A percentile compares a stretch with the other conserved stretches of the same genome.
Evolutionary conservation across 2,329 filamentous ascomycete species (phyloP).

Genomic region (Arthrobotrys sinensis): DNA sequence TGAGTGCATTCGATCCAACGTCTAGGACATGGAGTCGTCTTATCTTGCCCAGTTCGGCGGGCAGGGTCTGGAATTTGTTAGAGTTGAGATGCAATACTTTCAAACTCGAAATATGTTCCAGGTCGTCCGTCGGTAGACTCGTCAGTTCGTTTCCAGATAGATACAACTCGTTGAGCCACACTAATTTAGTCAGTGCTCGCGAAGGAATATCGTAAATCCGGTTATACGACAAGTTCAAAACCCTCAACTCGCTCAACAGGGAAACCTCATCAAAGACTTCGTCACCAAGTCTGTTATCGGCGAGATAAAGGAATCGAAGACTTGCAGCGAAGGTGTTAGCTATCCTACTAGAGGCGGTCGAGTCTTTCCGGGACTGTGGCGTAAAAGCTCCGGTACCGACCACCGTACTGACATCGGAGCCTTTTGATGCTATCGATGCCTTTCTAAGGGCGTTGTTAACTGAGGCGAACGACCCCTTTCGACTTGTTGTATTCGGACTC

Average conservation of each 20-base stretch:
- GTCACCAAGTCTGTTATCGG: slow-evolving; percentile 93
- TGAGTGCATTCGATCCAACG: slow-evolving; percentile 93
- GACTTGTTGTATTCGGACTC: slow-evolving; percentile 75
- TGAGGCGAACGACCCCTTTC: slow-evolving; percentile 89
- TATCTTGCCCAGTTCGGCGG: slow-evolving; percentile 93
- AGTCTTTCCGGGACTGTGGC: slow-evolving; percentile 82
- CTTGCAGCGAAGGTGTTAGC: slow-evolving; percentile 90
- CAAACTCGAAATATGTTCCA: slow-evolving; percentile 89
- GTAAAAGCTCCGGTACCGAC: slow-evolving; percentile 72
- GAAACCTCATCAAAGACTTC: slow-evolving; percentile 95
- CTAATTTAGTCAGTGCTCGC: slow-evolving; percentile 89
- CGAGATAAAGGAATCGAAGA: slow-evolving; percentile 85
- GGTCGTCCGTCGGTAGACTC: slow-evolving; percentile 89
- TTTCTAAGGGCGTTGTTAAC: slow-evolving; percentile 51
- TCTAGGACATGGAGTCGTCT: slow-evolving; percentile 92
- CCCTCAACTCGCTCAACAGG: slow-evolving; percentile 83
- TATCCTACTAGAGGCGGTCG: slow-evolving; percentile 83
- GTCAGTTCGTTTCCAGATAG: slow-evolving; percentile 95
- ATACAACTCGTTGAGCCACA: slow-evolving; percentile 90
- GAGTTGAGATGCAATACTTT: slow-evolving; percentile 95
- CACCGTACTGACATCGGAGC: slow-evolving; percentile 82
- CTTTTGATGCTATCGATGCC: slow-evolving; percentile 81
- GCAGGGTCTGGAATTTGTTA: slow-evolving; percentile 97
- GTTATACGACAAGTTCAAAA: slow-evolving; percentile 96
- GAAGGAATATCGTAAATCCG: slow-evolving; percentile 92